These are phyloP conservation scores for Thozetella sp. DNA, from an alignment of 495 filamentous ascomycete genomes.

Conservation along the genomic window DNA sequence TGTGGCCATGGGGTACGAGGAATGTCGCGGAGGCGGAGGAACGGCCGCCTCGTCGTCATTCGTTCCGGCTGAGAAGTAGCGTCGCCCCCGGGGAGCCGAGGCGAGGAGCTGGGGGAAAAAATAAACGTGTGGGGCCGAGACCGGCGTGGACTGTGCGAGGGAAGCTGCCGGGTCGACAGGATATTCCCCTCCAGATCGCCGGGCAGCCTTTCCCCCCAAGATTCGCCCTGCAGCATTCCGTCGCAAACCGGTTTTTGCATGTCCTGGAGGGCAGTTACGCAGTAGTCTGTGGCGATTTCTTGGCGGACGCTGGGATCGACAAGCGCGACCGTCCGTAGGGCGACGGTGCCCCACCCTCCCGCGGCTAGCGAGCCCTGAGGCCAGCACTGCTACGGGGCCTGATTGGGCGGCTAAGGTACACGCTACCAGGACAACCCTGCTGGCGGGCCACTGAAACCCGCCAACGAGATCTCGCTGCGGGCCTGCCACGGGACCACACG, in stretches of 20 bases:
- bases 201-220: neutral
- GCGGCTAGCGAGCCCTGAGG: neutral
- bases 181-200: neutral
- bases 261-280: neutral
- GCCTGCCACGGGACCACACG: neutral
- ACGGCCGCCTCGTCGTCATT: neutral
- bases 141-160: neutral
- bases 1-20: neutral
- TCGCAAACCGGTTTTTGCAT: neutral
- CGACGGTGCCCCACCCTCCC: no score
- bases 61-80: no score
- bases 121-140: neutral
- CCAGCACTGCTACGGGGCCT: neutral
- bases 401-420: neutral
- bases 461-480: neutral
- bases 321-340: no score
- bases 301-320: neutral
- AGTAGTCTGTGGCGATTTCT: constrained; percentile 1
- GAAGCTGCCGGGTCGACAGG: neutral
- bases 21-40: neutral
- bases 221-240: neutral
- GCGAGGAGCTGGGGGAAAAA: no score
- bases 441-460: neutral
- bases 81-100: no score
- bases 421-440: neutral